Percentiles rank a stretch among this genome's conserved stretches.
Evolutionary conservation across 345 rosid species (phyloP).

Genomic region (Salix caprea): DNA sequence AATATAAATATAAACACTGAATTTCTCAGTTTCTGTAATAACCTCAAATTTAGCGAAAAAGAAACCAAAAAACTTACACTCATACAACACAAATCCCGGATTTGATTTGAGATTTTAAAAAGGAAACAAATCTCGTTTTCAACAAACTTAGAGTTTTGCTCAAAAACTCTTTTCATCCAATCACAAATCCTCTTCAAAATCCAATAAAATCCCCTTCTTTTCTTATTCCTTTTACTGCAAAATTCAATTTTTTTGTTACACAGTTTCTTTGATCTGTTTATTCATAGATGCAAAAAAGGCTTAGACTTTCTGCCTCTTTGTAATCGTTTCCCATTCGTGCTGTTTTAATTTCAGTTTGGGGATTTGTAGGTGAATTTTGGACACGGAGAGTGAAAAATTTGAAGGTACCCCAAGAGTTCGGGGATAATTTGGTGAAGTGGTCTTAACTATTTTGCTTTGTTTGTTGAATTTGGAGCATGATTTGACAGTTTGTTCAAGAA

Average conservation of each 20-base stretch:
- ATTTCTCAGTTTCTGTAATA: background rate
- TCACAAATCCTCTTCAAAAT: constrained; percentile 17
- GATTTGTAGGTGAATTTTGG: constrained; percentile 6
- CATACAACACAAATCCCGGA: background rate
- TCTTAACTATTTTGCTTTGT: background rate
- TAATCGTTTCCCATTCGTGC: background rate
- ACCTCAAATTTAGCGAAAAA: background rate
- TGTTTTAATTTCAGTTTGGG: background rate
- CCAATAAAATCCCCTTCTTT: background rate
- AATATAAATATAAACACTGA: background rate
- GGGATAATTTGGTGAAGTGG: constrained; percentile 15
- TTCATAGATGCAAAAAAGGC: background rate
- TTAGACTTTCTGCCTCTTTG: background rate
- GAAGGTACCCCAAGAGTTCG: constrained; percentile 9
- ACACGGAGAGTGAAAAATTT: background rate
- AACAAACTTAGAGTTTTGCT: background rate
- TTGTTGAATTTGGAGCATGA: background rate
- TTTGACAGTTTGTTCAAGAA: background rate
- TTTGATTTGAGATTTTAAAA: background rate
- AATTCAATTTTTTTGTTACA: background rate
- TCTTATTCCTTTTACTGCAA: background rate
- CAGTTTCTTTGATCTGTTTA: constrained; percentile 1
- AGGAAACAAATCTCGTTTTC: constrained; percentile 1
- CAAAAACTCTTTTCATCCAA: constrained; percentile 13
- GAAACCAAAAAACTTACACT: background rate